Base-by-base conservation (phyloP, 2,329 filamentous ascomycete genomes). In the Epichloe gansuensis region DNA sequence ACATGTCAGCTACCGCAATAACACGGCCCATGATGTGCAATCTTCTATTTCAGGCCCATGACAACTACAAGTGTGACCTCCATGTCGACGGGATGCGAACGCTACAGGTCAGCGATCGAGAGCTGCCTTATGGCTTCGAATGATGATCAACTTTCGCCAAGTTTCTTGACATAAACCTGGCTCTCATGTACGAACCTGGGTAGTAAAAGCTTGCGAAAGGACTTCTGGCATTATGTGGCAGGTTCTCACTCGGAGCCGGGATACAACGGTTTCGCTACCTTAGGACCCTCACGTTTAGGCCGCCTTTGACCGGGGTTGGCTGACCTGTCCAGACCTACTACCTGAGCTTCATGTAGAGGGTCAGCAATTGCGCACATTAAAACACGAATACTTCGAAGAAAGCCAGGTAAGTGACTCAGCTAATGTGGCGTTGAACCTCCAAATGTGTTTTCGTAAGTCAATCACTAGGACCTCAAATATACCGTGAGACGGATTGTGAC, bases 331-430 rank as follows among this genome's bases (percentile, higher is more conserved):
- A 17, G 15, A 34, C 8, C 38, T 21, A 34, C 25, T 15, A 8
- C 36, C 36, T 40, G 23, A 12, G 21, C n/a, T 25, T 31, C 12
- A 35, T n/a, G 36, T 23, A 17, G 25, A 43, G 7, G 31, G 39
- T 50, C 40, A 50, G 43, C 31, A 47, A 15, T 34, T 44, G 38
- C 25, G 25, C 31, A 25, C 17, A 42, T 47, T 12, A 2, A 47
- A 35, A 47, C 13, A 35, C 15, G 8, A 23, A 43, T 9, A 43
- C 13, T 41, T 11, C 48, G 12, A 36, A 50, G 39, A 41, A 42
- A 43, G n/a, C 21, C 41, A 50, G 41, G 41, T 36, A 31, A 36
- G 54, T 56, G 41, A 47, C 53, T 45, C 36, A 53, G 44, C 51
- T 47, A 42, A 34, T 34, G 25, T 13, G 31, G 34, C 12, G 23